Conservation (phyloP, 257 asterid species). For the Cinchona pubescens region DNA sequence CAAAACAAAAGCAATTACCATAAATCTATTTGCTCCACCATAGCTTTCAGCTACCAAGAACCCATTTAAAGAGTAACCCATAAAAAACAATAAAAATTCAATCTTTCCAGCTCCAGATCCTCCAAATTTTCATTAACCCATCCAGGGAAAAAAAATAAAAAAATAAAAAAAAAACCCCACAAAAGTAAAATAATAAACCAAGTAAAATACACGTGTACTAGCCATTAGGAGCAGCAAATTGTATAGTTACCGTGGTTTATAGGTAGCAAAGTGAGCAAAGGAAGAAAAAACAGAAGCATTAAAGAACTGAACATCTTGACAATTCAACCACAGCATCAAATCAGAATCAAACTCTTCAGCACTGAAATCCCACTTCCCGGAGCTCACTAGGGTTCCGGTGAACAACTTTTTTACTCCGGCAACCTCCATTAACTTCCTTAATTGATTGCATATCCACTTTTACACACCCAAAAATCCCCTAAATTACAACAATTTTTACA, state of each 20-base stretch:
- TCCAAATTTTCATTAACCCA: neutral
- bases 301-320: conserved; percentile 49
- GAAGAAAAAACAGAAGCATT: conserved; percentile 50
- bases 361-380: conserved; percentile 24
- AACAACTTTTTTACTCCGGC: conserved; percentile 28
- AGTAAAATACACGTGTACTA: neutral
- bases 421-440: conserved; percentile 41
- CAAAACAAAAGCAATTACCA: neutral
- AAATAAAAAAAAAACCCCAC: neutral
- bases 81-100: neutral
- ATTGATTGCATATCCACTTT: conserved; percentile 44
- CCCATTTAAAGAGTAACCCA: too few species aligned
- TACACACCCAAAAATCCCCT: conserved; percentile 8
- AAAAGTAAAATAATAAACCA: neutral
- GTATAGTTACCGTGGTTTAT: conserved; percentile 45
- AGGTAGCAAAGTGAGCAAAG: conserved; percentile 56
- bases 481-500: conserved; percentile 17
- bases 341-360: conserved; percentile 35
- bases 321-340: conserved; percentile 50
- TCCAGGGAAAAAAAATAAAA: neutral
- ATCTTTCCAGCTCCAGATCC: neutral
- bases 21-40: neutral
- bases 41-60: neutral
- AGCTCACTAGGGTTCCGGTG: conserved; percentile 41
- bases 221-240: too few species aligned